These are phyloP conservation scores for Talaromyces sp. DNA, from an alignment of 2,329 filamentous ascomycete species.

Conservation along the genomic window DNA sequence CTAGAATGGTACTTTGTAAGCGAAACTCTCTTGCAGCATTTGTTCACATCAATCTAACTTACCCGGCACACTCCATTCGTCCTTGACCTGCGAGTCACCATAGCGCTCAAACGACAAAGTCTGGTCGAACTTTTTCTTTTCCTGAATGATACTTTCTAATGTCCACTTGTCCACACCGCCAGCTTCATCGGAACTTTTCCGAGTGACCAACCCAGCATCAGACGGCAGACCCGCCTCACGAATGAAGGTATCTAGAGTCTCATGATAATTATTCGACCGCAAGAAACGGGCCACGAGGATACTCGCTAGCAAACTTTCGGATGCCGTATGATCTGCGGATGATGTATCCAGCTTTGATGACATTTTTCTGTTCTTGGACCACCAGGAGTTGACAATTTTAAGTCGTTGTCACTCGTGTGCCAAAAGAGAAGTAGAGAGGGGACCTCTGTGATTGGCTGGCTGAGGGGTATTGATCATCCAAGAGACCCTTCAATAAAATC, in stretches of 20 bases:
- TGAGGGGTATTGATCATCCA: background rate
- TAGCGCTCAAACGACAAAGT: conserved; percentile 56
- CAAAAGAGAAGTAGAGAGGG: background rate
- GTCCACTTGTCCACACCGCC: conserved; percentile 47
- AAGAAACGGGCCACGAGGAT: conserved; percentile 45
- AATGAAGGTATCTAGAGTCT: conserved; percentile 59
- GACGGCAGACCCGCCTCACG: conserved; percentile 53
- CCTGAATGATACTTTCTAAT: conserved; percentile 58
- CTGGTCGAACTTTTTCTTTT: conserved; percentile 58
- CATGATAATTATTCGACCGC: conserved; percentile 40
- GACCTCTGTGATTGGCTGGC: background rate
- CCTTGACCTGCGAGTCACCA: conserved; percentile 38
- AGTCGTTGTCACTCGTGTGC: background rate
- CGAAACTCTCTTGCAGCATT: background rate
- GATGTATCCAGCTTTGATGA: background rate
- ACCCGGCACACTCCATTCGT: conserved; percentile 50
- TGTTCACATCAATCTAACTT: conserved; percentile 17
- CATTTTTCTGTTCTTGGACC: background rate
- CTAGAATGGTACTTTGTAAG: conserved; percentile 28
- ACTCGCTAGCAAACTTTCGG: conserved; percentile 26
- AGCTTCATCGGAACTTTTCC: conserved; percentile 15
- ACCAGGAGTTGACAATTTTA: background rate
- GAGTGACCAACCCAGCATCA: conserved; percentile 42
- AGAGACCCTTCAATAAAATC: background rate
- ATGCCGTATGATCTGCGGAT: background rate